phyloP scores from a whole-genome alignment of 2,329 filamentous ascomycete genomes.

The Sporothrix sp. region DNA sequence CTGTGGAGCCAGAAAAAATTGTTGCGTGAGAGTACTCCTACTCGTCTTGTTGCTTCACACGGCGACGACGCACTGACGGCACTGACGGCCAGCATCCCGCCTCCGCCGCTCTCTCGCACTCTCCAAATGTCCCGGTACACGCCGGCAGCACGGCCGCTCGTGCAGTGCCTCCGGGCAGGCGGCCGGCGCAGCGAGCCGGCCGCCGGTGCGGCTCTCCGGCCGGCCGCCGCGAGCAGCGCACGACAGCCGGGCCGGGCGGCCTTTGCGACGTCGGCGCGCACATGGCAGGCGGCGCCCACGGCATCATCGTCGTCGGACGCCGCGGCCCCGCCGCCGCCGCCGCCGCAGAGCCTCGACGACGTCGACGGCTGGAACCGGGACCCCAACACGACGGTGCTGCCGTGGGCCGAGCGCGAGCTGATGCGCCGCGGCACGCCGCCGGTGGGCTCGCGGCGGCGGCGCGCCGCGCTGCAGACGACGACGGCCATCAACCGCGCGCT shows the following conservation, averaged over 20 bases:
- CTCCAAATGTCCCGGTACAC: constrained; percentile 15
- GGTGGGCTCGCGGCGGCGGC: constrained; percentile 75
- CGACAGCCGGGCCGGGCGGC: neutral
- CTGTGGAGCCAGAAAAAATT: constrained; percentile 12
- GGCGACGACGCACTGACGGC: neutral
- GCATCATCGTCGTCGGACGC: neutral
- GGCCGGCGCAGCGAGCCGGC: neutral
- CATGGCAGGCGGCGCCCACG: neutral
- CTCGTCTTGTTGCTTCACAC: neutral
- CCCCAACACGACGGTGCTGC: constrained; percentile 57
- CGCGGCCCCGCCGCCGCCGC: neutral
- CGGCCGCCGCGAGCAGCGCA: neutral
- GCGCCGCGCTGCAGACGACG: constrained; percentile 51
- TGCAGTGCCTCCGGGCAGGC: constrained; percentile 14
- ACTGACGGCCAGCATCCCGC: neutral
- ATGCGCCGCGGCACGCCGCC: constrained; percentile 59
- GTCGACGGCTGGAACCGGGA: constrained; percentile 42
- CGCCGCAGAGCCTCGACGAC: constrained; percentile 7
- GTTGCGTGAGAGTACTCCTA: no score
- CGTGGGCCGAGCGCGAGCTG: constrained; percentile 56
- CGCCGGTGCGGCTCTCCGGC: neutral
- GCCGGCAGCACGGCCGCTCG: constrained; percentile 17
- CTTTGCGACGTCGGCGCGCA: constrained; percentile 5
- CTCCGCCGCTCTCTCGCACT: neutral
- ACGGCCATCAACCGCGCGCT: neutral